Evolutionary conservation across 2,329 filamentous ascomycete species (phyloP).

Genomic region (Aureobasidium musti): DNA sequence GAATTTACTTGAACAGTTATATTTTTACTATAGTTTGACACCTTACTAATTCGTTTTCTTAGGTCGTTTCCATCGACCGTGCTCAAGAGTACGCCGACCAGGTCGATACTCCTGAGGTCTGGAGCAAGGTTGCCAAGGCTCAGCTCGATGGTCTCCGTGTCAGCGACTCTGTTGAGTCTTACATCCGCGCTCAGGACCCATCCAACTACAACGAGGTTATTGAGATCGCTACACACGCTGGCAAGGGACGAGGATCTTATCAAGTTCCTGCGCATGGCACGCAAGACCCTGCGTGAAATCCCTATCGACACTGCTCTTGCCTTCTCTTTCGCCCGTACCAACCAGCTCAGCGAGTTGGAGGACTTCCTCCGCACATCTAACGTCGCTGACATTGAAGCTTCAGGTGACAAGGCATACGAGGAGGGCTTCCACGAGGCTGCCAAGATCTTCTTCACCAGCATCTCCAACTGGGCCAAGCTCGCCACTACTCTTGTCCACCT

Average conservation of each 20-base stretch:
- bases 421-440: conserved; percentile 94
- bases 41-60: neutral
- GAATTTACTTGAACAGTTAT: too few species aligned
- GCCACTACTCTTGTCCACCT: conserved; percentile 97
- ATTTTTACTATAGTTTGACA: neutral
- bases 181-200: conserved; percentile 91
- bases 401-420: conserved; percentile 95
- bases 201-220: conserved; percentile 96
- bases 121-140: conserved; percentile 97
- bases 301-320: conserved; percentile 91
- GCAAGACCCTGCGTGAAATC: conserved; percentile 93
- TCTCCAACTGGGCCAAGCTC: conserved; percentile 99
- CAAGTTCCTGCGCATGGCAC: conserved; percentile 94
- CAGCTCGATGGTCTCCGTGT: conserved; percentile 95
- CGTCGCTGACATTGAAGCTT: conserved; percentile 93
- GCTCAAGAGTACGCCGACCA: conserved; percentile 94
- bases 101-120: conserved; percentile 90
- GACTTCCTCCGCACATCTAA: conserved; percentile 94
- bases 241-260: conserved; percentile 96
- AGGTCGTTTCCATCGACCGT: conserved; percentile 84
- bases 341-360: conserved; percentile 89
- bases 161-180: conserved; percentile 90
- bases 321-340: conserved; percentile 88
- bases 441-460: conserved; percentile 98
- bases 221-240: conserved; percentile 89